Base-by-base conservation (phyloP, 352 stramenopile genomes). In the Globisporangium canariense region DNA sequence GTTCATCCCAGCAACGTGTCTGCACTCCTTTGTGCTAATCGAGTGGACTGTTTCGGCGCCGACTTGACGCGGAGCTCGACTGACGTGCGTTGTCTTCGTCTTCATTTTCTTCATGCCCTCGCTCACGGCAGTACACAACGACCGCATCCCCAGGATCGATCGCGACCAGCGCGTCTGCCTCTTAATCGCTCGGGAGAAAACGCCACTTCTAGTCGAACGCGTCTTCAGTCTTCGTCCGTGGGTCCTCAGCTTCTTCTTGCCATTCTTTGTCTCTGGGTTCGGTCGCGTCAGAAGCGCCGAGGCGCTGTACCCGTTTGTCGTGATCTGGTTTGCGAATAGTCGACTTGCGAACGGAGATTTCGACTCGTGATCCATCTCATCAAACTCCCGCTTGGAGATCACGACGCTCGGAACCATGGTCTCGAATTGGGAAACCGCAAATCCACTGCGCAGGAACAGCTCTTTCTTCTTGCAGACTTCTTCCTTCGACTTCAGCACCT, bases 131-230 rank as follows among this genome's bases (percentile, higher is more conserved):
- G 47, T 65, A 43, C 32, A 57, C 6, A 65, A 16, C 18, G 47
- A 53, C 6, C 49, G 30, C 59, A 65, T 65, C 16, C 16, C 47
- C 34, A 2, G 59, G 59, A 51, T 58, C 59, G 10, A 65, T 57
- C 5, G 11, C 47, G n/a, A 65, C 9, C 7, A 65, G 18, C 38
- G 46, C 40, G n/a, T 58, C 32, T 4, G 47, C n/a, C 47, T 58
- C 40, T 34, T 52, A 65, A 0, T 51, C 46, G n/a, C 28, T 13
- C 46, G 59, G 59, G 22, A 65, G 47, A 14, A 28, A 11, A 28
- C n/a, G 43, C 30, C 43, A 36, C 20, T 62, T 22, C 22, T 36
- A 1, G 13, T 57, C 32, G 20, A 57, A 34, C 25, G 18, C 30
- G 2, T 53, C 43, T 18, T 4, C 22, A 13, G 36, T 62, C 25